Evolutionary conservation across 768 basidiomycete species (phyloP).

Genomic region (Trametes punicea): DNA sequence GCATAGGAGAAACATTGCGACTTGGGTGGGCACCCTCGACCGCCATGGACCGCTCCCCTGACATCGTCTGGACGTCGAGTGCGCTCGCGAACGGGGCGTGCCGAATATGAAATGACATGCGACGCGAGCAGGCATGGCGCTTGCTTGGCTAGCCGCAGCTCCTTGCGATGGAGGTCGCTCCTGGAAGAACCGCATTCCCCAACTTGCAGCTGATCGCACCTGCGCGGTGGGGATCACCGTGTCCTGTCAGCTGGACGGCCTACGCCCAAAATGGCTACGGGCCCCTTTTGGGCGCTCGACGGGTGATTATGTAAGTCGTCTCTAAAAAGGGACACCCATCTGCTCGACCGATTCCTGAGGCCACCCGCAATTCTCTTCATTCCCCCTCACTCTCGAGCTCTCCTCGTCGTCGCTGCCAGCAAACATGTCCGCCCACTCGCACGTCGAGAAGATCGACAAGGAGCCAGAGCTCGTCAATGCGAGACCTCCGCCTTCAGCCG

Average conservation of each 20-base stretch:
- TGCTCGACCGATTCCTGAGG: neutral
- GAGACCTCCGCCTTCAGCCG: conserved; percentile 12
- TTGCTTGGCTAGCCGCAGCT: conserved; percentile 1
- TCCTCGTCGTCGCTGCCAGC: conserved; percentile 1
- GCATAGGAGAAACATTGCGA: neutral
- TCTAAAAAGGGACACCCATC: conserved; percentile 5
- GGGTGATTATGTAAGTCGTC: conserved; percentile 7
- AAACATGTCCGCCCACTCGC: conserved; percentile 21
- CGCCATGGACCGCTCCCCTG: neutral
- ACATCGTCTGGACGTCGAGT: neutral
- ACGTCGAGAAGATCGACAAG: conserved; percentile 27
- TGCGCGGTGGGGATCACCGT: conserved; percentile 1
- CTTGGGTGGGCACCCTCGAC: neutral
- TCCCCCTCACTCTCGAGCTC: neutral
- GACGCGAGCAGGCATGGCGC: conserved; percentile 3
- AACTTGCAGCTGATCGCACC: conserved; percentile 11
- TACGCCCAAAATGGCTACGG: conserved; percentile 4
- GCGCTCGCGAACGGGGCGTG: neutral
- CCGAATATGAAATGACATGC: conserved; percentile 8
- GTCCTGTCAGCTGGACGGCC: conserved; percentile 11
- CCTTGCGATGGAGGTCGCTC: neutral
- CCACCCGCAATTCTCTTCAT: neutral
- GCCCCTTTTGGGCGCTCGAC: neutral
- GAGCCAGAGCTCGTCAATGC: conserved; percentile 17
- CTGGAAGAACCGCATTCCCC: neutral